Base-by-base conservation (phyloP, 768 basidiomycete species). In the Pulveroboletus ravenelii region DNA sequence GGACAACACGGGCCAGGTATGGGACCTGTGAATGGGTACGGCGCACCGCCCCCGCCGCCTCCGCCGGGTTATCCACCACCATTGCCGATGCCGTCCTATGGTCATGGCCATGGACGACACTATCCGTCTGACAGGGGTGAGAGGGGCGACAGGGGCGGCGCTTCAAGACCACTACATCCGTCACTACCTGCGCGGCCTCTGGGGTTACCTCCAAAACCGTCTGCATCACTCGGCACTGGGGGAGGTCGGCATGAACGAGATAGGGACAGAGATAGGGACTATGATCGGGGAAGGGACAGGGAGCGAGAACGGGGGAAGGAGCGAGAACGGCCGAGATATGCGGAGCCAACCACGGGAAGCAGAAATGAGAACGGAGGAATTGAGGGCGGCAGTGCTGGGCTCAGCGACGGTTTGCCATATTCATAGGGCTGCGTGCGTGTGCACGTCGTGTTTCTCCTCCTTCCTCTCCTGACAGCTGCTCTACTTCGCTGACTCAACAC, bases 391-490 rank as follows among this genome's bases (percentile, higher is more conserved):
- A 41, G 44, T 20, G 56, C 53, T 15, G 52, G 60, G 18, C 50
- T 57, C 35, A 55, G 50, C 20, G 64, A 57, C 7, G 65, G 56
- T 13, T 50, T 66, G n/a, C 65, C 67, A 6, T 69, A 68, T 27
- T 68, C 67, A 44, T 69, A 59, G 41, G 34, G 40, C 13, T 51
- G 20, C 45, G 51, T 46, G 41, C 41, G 40, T 30, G 12, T 20
- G 23, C 20, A 18, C 7, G 6, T 35, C 7, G 6, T 7, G 15
- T 20, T 29, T 37, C n/a, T n/a, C 23, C 0, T 15, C 43, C 14
- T 3, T 45, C 8, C 8, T 15, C n/a, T 40, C n/a, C 18, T 27
- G 25, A 27, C 18, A 39, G 12, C 20, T 23, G 4, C 20, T 35
- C n/a, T 3, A 5, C 20, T 4, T 36, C 37, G 30, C 40, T 10